Percentiles rank a stretch among this genome's conserved stretches.
Conservation (phyloP, 495 filamentous ascomycete species). For the Amniculicola lignicola region DNA sequence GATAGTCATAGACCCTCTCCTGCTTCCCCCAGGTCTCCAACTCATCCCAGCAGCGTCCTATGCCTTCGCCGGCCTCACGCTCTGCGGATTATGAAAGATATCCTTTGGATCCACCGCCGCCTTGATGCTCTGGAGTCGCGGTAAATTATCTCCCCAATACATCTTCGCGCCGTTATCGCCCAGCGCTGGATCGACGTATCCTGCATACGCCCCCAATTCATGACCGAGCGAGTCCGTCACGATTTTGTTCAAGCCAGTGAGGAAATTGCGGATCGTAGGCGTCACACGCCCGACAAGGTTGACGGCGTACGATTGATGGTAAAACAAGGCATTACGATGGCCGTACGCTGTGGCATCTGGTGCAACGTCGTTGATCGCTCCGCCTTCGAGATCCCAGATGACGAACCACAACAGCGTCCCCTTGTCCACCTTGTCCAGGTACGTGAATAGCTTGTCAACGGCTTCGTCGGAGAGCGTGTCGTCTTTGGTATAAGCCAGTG, state of each 20-base stretch:
- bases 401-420: conserved; percentile 47
- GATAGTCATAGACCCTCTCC: no score
- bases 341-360: conserved; percentile 46
- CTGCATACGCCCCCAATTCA: conserved; percentile 32
- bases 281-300: conserved; percentile 46
- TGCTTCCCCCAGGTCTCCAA: no score
- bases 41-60: no score
- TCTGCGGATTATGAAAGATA: conserved; percentile 63
- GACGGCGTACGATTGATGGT: conserved; percentile 46
- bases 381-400: conserved; percentile 47
- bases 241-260: conserved; percentile 47
- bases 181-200: conserved; percentile 36
- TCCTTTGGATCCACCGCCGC: conserved; percentile 53
- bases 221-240: conserved; percentile 24
- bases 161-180: conserved; percentile 12
- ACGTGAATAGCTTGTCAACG: conserved; percentile 46
- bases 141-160: conserved; percentile 56
- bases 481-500: conserved; percentile 49
- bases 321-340: conserved; percentile 49
- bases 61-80: conserved; percentile 43
- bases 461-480: conserved; percentile 42
- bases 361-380: conserved; percentile 45
- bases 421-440: conserved; percentile 48
- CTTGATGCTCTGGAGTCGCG: conserved; percentile 54
- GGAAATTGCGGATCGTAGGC: conserved; percentile 40